Conservation (phyloP, 1,139 yeast species). For the Yamadazyma spencermartinsiae region DNA sequence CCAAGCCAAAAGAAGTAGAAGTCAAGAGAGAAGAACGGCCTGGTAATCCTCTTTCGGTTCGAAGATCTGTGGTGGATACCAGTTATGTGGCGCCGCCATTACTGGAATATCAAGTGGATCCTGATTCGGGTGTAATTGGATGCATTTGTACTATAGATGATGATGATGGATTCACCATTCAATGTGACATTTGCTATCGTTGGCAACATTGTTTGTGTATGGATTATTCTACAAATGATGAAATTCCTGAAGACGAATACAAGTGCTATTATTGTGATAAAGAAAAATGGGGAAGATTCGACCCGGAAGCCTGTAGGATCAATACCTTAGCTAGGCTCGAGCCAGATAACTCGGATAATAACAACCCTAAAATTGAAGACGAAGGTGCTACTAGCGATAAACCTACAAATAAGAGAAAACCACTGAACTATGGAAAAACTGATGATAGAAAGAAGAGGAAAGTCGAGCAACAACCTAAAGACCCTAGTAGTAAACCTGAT, state of each 20-base stretch:
- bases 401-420: conserved; percentile 9
- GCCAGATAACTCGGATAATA: conserved; percentile 12
- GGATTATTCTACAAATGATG: conserved; percentile 68
- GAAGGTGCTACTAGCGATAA: conserved; percentile 7
- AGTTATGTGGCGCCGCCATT: conserved; percentile 31
- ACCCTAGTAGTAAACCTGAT: not conserved
- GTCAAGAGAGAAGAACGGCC: not conserved
- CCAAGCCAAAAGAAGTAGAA: not conserved
- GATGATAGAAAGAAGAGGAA: conserved; percentile 13
- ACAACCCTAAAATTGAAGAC: conserved; percentile 16
- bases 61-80: conserved; percentile 1
- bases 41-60: not conserved
- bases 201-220: conserved; percentile 96
- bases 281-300: conserved; percentile 49
- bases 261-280: conserved; percentile 79
- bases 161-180: conserved; percentile 94
- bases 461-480: conserved; percentile 2
- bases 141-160: conserved; percentile 88
- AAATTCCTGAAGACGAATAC: conserved; percentile 79
- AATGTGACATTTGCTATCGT: conserved; percentile 86
- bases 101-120: conserved; percentile 58
- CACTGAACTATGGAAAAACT: conserved; percentile 8
- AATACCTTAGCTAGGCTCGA: conserved; percentile 40
- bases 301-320: conserved; percentile 39
- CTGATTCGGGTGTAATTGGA: conserved; percentile 83